Evolutionary conservation across 768 basidiomycete genomes (phyloP).

Genomic region (Lentinula detonsa): DNA sequence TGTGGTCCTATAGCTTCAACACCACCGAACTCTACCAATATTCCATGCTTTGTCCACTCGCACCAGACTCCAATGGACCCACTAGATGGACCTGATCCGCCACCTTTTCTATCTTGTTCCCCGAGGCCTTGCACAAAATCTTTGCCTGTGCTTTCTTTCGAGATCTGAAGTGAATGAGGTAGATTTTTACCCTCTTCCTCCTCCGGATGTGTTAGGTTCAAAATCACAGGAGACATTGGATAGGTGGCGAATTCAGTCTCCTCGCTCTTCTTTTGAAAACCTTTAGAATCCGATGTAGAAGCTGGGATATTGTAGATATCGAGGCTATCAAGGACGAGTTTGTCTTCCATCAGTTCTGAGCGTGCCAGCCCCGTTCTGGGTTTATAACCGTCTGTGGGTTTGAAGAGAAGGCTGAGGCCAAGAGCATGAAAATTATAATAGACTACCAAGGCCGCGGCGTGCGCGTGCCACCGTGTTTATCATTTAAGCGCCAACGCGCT

Average conservation of each 20-base stretch:
- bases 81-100: slow-evolving; percentile 76
- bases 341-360: slow-evolving; percentile 42
- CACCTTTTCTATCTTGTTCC: slow-evolving; percentile 89
- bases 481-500: too few species aligned
- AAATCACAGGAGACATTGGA: slow-evolving; percentile 45
- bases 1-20: slow-evolving; percentile 71
- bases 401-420: slow-evolving; percentile 78
- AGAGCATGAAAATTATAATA: slow-evolving; percentile 82
- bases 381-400: slow-evolving; percentile 59
- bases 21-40: slow-evolving; percentile 86
- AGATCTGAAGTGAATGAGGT: slow-evolving; percentile 36
- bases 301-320: slow-evolving; percentile 73
- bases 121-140: slow-evolving; percentile 72
- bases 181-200: slow-evolving; percentile 35
- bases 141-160: slow-evolving; percentile 56
- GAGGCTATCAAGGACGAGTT: slow-evolving; percentile 59
- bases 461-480: too few species aligned
- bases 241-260: slow-evolving; percentile 53
- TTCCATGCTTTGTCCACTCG: slow-evolving; percentile 77
- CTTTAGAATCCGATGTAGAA: slow-evolving; percentile 22
- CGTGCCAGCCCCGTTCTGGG: slow-evolving; percentile 39
- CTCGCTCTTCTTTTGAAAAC: slow-evolving; percentile 37
- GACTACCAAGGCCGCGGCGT: slow-evolving; percentile 30
- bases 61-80: slow-evolving; percentile 92
- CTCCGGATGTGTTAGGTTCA: slow-evolving; percentile 29